These are phyloP conservation scores for Fusarium solani-melongenae DNA, from an alignment of 2,329 filamentous ascomycete species.

Conservation along the genomic window DNA sequence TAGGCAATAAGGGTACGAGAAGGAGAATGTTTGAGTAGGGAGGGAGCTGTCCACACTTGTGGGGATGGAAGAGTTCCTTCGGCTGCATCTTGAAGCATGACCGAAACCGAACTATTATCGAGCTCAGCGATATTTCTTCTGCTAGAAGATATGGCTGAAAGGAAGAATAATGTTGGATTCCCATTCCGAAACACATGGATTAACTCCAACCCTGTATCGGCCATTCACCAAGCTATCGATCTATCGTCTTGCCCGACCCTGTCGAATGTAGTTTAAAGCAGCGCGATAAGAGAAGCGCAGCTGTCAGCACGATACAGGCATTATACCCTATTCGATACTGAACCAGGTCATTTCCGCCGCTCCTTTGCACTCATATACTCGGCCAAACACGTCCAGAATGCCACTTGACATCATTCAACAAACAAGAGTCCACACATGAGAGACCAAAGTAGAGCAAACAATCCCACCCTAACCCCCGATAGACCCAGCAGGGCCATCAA, in stretches of 20 bases:
- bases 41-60: not conserved
- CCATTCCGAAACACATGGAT: too few relatives aligned
- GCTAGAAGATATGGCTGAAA: not conserved
- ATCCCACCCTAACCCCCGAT: not conserved
- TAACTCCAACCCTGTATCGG: not conserved
- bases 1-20: not conserved
- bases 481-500: not conserved
- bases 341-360: not conserved
- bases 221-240: not conserved
- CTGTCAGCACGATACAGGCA: not conserved
- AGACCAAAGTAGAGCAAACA: not conserved
- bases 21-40: not conserved
- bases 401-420: not conserved
- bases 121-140: not conserved
- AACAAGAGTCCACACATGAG: not conserved
- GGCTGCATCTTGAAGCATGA: not conserved
- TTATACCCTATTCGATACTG: not conserved
- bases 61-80: not conserved
- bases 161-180: not conserved
- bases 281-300: not conserved
- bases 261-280: not conserved
- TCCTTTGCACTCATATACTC: fast-evolving
- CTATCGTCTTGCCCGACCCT: not conserved
- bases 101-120: not conserved
- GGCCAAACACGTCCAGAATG: not conserved